Base-by-base conservation (phyloP, 257 asterid species). In the Mitragyna speciosa region DNA sequence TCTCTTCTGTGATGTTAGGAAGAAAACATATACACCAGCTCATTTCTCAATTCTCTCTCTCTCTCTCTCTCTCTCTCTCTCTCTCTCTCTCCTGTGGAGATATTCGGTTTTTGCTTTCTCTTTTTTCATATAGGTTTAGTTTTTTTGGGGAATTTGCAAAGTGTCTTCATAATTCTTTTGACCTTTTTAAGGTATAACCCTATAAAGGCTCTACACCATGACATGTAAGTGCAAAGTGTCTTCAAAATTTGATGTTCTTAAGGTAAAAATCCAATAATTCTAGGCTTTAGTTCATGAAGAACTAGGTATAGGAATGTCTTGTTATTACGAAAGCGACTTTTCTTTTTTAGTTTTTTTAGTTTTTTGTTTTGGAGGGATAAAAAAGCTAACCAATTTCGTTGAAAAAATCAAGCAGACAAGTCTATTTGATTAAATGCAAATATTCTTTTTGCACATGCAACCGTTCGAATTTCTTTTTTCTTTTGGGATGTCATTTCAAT, bases 401-500 rank as follows among this genome's bases (percentile, higher is more conserved):
- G 39, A 36, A 36, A 36, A 36, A 36, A 36, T 36, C 39, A 36
- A 36, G 39, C 39, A 36, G 39, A 36, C 39, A 36, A 36, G 39
- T 36, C 39, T 36, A 36, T 36, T 74, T 36, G 22, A 67, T 67
- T 22, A 7, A 65, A 12, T 67, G 6, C 20, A 33, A 66, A 2
- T 0, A 28, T 56, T 56, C 8, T 16, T 0, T 3, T 49, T 12
- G 61, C 61, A 3, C 8, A 16, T 17, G 8, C 1, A 16, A 7
- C 7, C 5, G 8, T 7, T 0, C 9, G 2, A 61, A 24, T n/a
- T n/a, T n/a, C n/a, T n/a, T n/a, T n/a, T n/a, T n/a, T n/a, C n/a
- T n/a, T n/a, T n/a, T n/a, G n/a, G n/a, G n/a, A 2, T 41, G 0
- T 24, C 45, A 0, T 31, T 28, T n/a, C 0, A 22, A 2, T 12